These are phyloP conservation scores for Penicillium crustosum DNA, from an alignment of 2,329 filamentous ascomycete species.

Conservation along the genomic window DNA sequence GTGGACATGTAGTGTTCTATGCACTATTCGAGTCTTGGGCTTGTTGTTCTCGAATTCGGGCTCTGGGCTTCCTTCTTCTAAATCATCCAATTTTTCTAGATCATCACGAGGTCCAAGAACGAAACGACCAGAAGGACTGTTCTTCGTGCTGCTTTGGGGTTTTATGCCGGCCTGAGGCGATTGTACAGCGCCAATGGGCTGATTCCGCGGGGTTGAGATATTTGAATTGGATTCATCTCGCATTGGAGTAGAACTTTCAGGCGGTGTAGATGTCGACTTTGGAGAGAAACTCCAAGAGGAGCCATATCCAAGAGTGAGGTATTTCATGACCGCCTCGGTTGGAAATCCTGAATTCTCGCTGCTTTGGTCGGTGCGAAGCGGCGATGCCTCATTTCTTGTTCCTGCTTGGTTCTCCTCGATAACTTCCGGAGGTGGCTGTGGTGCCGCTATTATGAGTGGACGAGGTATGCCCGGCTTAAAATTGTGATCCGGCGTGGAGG, in stretches of 20 bases:
- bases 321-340: conserved; percentile 50
- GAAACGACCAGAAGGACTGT: conserved; percentile 13
- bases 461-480: conserved; percentile 46
- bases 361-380: conserved; percentile 20
- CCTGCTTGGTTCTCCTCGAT: conserved; percentile 13
- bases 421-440: conserved; percentile 17
- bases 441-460: conserved; percentile 38
- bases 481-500: conserved; percentile 22
- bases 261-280: conserved; percentile 27
- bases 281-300: conserved; percentile 48
- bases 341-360: conserved; percentile 35
- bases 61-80: conserved; percentile 27
- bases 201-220: neutral
- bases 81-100: conserved; percentile 34
- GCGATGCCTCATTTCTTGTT: conserved; percentile 18
- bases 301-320: conserved; percentile 52
- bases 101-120: conserved; percentile 38
- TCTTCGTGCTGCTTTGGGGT: conserved; percentile 2
- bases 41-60: conserved; percentile 20
- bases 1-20: conserved; percentile 39
- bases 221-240: conserved; percentile 16
- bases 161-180: neutral
- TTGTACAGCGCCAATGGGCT: neutral
- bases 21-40: conserved; percentile 33
- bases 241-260: conserved; percentile 28